Percentiles rank a stretch among this genome's conserved stretches.
These are phyloP conservation scores for Fraxinus xanthoxyloides DNA, from an alignment of 305 asterid species.

Conservation along the genomic window DNA sequence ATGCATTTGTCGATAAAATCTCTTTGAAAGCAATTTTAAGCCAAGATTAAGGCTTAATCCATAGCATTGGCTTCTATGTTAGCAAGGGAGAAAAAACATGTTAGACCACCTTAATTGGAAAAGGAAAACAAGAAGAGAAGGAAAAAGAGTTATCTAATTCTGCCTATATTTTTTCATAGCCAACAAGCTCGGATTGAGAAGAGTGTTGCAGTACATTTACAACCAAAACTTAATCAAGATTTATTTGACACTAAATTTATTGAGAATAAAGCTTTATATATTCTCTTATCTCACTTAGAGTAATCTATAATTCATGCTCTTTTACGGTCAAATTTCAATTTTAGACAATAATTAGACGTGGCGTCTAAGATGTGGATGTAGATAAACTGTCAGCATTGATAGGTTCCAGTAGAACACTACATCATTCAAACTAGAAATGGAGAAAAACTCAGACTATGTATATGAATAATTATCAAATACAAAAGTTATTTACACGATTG, in stretches of 20 bases:
- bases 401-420: not conserved
- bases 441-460: not conserved
- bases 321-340: too few species aligned
- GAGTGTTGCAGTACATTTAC: not conserved
- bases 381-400: not conserved
- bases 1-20: too few species aligned
- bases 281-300: not conserved
- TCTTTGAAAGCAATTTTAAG: too few species aligned
- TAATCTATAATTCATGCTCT: not conserved
- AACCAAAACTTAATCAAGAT: not conserved
- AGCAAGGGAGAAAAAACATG: too few species aligned
- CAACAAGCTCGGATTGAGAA: not conserved
- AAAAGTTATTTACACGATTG: slow-evolving; percentile 19
- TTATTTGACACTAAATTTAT: too few species aligned
- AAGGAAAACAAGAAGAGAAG: too few species aligned
- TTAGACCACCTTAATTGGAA: too few species aligned
- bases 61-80: too few species aligned
- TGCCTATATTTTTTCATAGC: not conserved
- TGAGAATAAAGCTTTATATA: too few species aligned
- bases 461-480: not conserved
- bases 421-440: not conserved
- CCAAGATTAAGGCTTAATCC: too few species aligned
- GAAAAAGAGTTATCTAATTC: too few species aligned
- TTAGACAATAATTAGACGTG: not conserved
- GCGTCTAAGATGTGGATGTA: not conserved